Evolutionary conservation across 345 rosid genomes (phyloP).

Genomic region (Lenwebbia sp.): DNA sequence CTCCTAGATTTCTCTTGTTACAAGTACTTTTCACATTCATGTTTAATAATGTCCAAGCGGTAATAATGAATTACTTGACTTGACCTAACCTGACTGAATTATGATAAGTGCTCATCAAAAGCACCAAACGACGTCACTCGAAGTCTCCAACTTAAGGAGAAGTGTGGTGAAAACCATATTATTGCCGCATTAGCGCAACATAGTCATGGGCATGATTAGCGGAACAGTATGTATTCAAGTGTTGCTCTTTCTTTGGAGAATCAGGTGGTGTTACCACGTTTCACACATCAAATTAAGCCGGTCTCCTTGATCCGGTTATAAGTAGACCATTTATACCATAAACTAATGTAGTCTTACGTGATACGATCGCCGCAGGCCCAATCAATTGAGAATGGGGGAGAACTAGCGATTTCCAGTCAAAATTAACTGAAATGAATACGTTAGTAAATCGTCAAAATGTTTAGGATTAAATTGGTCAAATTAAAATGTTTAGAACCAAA

Average conservation of each 20-base stretch:
- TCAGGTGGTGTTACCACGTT: background rate
- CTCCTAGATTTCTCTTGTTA: background rate
- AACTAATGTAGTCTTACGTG: too few relatives aligned
- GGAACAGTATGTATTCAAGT: background rate
- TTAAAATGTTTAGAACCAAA: fast-evolving
- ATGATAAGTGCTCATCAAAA: background rate
- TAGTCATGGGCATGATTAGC: background rate
- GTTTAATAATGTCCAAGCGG: background rate
- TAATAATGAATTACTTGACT: background rate
- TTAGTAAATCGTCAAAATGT: too few relatives aligned
- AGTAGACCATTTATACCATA: background rate
- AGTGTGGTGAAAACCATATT: background rate
- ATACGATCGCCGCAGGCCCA: too few relatives aligned
- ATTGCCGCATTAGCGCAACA: background rate
- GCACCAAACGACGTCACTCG: background rate
- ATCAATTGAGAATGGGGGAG: too few relatives aligned
- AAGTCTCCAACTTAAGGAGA: background rate
- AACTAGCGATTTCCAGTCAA: background rate
- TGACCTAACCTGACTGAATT: background rate
- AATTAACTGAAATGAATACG: background rate
- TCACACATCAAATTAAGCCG: background rate
- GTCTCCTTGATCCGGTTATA: background rate
- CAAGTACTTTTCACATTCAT: background rate
- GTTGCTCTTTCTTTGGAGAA: background rate
- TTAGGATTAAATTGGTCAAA: too few relatives aligned